Evolutionary conservation across 176 grass and related monocot species (phyloP), one percentile per base, ranked within the genome.

Genomic region (Urochloa ruziziensis): DNA sequence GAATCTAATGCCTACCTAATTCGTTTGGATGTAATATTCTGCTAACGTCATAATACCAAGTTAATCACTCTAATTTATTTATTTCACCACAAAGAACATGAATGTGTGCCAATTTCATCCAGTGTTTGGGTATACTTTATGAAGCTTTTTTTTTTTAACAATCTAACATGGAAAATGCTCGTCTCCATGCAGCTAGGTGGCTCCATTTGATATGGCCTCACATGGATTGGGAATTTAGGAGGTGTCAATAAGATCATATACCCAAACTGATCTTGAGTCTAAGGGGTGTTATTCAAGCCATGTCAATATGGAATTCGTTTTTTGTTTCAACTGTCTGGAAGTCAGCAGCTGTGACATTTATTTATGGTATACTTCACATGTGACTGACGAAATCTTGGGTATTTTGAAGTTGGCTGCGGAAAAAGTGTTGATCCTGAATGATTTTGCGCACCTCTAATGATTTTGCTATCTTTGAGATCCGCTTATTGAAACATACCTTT

Each of bases 241-340:
- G 70, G 51, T 21, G 34, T 42, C 82, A 90, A 90, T 90, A 90
- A 90, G 59, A 71, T 61, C 6, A 8, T 60, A 60, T 16, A 62
- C 30, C 49, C 0, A 17, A 25, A 83, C 18, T 68, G 68, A 9
- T 15, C 9, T 58, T 62, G 40, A 80, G 25, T 82, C 21, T 12
- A 85, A 52, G 27, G 69, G 53, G 5, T 47, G 32, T 61, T 70
- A 30, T 8, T 85, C 29, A 61, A 86, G 79, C 32, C 79, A 74
- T 86, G 73, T 74, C 10, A 0, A 60, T 73, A 79, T 79, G 66
- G 67, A 73, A 82, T 74, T 82, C 30, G 43, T 4, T 77, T 47
- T 28, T 37, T 25, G 30, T 44, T 56, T 37, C 16, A 7, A 40
- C 44, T 58, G 72, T 70, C 72, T 54, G 16, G 46, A 86, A 78